These are phyloP conservation scores for Kalaharituber pfeilii DNA, from an alignment of 2,329 filamentous ascomycete genomes.

Conservation along the genomic window DNA sequence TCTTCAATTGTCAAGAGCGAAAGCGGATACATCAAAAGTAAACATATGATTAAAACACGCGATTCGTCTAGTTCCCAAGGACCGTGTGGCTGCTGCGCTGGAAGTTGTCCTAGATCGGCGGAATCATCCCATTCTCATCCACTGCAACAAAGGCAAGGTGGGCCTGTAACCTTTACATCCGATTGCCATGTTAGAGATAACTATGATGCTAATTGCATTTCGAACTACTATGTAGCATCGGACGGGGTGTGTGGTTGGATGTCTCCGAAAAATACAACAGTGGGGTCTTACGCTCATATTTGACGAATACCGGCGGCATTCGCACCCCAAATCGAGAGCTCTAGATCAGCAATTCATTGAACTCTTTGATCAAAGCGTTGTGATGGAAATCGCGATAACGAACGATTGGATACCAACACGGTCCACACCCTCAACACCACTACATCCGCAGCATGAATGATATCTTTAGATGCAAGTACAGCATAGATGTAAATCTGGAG, in stretches of 20 bases:
- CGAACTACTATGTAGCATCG: constrained; percentile 44
- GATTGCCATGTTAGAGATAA: neutral
- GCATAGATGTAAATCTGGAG: too few relatives aligned
- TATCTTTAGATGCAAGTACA: too few relatives aligned
- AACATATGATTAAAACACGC: constrained; percentile 11
- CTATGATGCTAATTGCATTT: neutral
- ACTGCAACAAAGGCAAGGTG: constrained; percentile 83
- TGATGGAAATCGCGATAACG: constrained; percentile 13
- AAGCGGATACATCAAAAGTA: constrained; percentile 6
- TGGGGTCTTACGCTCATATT: constrained; percentile 47
- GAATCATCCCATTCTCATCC: constrained; percentile 68
- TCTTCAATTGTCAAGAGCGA: neutral
- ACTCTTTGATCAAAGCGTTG: constrained; percentile 17
- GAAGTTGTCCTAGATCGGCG: constrained; percentile 50
- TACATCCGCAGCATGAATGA: too few relatives aligned
- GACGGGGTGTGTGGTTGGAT: constrained; percentile 73
- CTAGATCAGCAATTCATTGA: constrained; percentile 22
- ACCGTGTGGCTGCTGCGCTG: constrained; percentile 54
- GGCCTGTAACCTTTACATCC: constrained; percentile 15
- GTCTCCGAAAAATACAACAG: constrained; percentile 54
- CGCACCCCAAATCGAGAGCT: constrained; percentile 20
- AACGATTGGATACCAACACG: constrained; percentile 16
- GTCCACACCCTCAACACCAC: too few relatives aligned
- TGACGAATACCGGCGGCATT: constrained; percentile 40
- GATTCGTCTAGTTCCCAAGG: constrained; percentile 33